Base-by-base conservation (phyloP, 2,329 filamentous ascomycete species). In the Ophiostoma ips region DNA sequence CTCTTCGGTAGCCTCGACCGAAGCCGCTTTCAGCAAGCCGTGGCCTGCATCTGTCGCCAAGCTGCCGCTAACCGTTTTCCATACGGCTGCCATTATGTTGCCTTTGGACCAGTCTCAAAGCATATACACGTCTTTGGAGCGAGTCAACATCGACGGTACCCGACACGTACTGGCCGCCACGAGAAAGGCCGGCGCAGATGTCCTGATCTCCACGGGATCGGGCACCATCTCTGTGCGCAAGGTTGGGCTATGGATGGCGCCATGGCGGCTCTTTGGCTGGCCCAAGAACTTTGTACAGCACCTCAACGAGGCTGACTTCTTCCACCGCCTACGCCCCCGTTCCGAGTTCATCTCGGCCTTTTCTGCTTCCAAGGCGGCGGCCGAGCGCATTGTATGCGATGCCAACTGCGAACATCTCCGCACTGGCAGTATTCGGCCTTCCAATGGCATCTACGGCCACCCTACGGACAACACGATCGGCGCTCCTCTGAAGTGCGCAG, bases 361-460 rank as follows among this genome's bases (percentile, higher is more conserved):
- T 50, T 66, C 70, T 21, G 64, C 66, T 16, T 65, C 69, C 37
- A 75, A 75, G 52, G 63, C 65, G 1, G 59, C 63, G n/a, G 68
- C 68, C 0, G 72, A 75, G 59, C 60, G 63, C 15, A 53, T 71
- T 3, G 63, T 75, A 15, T 65, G 68, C 15, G 58, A 52, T 1
- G 59, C 59, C 33, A 63, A 63, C 24, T 58, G 61, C 3, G 34
- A 50, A 58, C 52, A 5, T 60, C 64, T 77, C 53, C 64, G 72
- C 6, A 75, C 73, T 0, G 73, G 73, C 18, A 67, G 66, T 55
- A 72, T 77, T 50, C 63, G 73, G 2, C 73, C 73, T 0, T 68
- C 69, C 3, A 74, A 75, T 54, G 70, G 70, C 3, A 67, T 77
- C 12, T 76, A 76, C 52, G 73, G 73, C 3, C 66, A 72, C 44